Base-by-base conservation (phyloP, 805 yeast genomes). In the Candida chilensis region DNA sequence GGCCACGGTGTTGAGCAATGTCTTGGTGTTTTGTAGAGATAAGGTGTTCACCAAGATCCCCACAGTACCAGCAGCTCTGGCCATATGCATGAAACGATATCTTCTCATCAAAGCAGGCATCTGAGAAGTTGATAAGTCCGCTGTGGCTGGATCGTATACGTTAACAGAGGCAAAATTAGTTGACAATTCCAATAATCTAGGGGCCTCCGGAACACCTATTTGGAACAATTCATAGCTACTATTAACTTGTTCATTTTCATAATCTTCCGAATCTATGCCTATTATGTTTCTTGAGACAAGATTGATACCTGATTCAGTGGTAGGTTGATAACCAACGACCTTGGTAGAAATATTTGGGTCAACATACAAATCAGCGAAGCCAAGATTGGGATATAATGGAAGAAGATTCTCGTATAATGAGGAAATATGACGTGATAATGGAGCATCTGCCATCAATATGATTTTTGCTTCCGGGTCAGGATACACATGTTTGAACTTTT, bases 41-140 rank as follows among this genome's bases (percentile, higher is more conserved):
- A 92, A 59, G 0, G 97, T 90, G 48, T 92, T 94, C 24, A 92
- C 88, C 20, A 92, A 61, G 17, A 92, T 73, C 2, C 98, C 98
- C 20, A 92, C 68, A 1, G 97, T 90, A 2, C 92, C 88, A 0
- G 97, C 94, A 1, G 90, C 71, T 42, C 96, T 68, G 0, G 96
- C 95, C 46, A 79, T 64, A 47, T 83, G 90, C 85, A 92, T 86
- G 44, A 69, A 77, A 37, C 81, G 67, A 48, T 92, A 92, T 20
- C 98, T 67, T 41, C 79, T 78, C 79, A 78, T 79, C 32, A 92
- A 57, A 8, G 86, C 78, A 1, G 94, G 87, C 42, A 66, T 74
- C 1, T 94, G 88, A 0, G 87, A 88, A 24, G 56, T 54, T 1
- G 52, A 42, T 1, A 64, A 32, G 0, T 49, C 35, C 10, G 48